These are phyloP conservation scores for Iberis pinnata DNA, from an alignment of 345 rosid species.

Conservation along the genomic window DNA sequence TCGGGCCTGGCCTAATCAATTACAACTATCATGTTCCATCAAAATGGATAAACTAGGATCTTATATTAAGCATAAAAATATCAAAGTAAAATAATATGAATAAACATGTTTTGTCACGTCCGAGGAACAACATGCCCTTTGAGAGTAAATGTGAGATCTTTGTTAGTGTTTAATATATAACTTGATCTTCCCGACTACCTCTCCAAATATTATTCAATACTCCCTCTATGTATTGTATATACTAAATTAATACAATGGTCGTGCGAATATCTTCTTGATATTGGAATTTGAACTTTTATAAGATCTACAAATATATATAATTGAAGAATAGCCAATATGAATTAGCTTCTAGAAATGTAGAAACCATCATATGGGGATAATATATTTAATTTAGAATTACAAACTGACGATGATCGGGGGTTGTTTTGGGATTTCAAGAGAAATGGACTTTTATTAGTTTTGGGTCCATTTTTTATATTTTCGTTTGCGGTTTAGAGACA, in stretches of 20 bases:
- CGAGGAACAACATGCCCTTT: constrained; percentile 34
- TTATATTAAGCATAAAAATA: neutral
- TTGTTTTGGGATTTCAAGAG: neutral
- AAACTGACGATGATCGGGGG: constrained; percentile 15
- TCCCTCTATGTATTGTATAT: neutral
- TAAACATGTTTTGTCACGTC: constrained; percentile 31
- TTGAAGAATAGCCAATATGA: neutral
- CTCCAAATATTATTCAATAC: neutral
- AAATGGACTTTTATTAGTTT: too few species aligned
- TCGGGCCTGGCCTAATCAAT: constrained; percentile 1
- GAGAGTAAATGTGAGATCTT: constrained; percentile 24
- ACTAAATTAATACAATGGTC: constrained; percentile 9
- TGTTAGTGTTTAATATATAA: neutral
- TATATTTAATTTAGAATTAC: neutral
- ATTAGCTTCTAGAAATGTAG: constrained; percentile 2
- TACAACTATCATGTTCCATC: neutral
- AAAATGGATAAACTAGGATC: constrained; percentile 1
- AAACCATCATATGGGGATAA: constrained; percentile 11
- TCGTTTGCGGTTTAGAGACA: too few species aligned
- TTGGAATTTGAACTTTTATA: constrained; percentile 6
- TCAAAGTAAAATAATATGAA: constrained; percentile 3
- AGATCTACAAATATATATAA: constrained; percentile 1
- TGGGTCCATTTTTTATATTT: too few species aligned
- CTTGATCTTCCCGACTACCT: constrained; percentile 9
- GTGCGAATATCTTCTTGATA: constrained; percentile 25